Conservation (phyloP, 306 rosid genomes). For the Castanospermum australe region DNA sequence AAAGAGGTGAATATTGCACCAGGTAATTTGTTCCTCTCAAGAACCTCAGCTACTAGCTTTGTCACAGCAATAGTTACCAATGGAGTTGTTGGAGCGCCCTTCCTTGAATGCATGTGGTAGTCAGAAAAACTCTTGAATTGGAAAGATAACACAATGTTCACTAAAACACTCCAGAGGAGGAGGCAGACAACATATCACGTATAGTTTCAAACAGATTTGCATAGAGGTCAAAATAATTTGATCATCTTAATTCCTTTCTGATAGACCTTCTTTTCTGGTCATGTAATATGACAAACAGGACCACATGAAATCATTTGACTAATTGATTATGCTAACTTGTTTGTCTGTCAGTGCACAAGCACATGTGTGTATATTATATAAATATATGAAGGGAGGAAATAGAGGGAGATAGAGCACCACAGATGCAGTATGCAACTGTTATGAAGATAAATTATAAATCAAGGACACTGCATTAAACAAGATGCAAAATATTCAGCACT, state of each 20-base stretch:
- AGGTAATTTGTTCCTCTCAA: conserved; percentile 63
- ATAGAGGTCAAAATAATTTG: not conserved
- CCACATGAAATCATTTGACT: not conserved
- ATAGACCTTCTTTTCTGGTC: not conserved
- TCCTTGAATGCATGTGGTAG: conserved; percentile 52
- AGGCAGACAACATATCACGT: not conserved
- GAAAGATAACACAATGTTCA: not conserved
- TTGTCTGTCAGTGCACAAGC: not conserved
- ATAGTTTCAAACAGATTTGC: not conserved
- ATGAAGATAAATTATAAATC: not conserved
- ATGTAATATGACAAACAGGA: not conserved
- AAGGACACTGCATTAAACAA: not conserved
- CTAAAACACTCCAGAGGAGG: not conserved
- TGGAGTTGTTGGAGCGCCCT: conserved; percentile 97
- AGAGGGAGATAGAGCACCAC: not conserved
- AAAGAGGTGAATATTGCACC: conserved; percentile 67
- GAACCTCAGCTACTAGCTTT: conserved; percentile 64
- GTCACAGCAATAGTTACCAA: conserved; percentile 67
- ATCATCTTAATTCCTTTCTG: not conserved
- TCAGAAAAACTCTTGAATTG: not conserved
- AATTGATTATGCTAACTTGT: not conserved
- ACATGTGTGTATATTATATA: not conserved
- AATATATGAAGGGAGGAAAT: too few relatives aligned
- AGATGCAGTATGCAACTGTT: not conserved
- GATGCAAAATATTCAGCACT: not conserved